A percentile compares a stretch with the other conserved stretches of the same genome.
Evolutionary conservation across 2,329 filamentous ascomycete genomes (phyloP).

Genomic region (Arthrobotrys pseudoclavata): DNA sequence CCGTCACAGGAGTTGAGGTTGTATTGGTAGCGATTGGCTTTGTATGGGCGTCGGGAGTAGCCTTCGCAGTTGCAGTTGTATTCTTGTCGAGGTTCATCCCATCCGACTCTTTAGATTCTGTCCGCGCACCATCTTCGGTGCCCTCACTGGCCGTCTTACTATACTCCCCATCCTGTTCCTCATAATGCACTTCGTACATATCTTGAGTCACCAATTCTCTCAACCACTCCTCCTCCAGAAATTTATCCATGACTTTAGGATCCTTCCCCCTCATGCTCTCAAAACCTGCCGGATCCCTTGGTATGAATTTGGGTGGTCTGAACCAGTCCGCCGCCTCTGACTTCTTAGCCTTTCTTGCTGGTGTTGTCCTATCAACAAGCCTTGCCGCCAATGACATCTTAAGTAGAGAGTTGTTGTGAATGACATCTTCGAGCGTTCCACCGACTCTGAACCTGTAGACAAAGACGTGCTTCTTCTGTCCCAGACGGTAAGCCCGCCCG

Average conservation of each 20-base stretch:
- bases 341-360: constrained; percentile 75
- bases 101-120: background rate
- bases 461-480: constrained; percentile 82
- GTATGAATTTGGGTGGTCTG: constrained; percentile 71
- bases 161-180: constrained; percentile 69
- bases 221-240: constrained; percentile 67
- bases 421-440: constrained; percentile 81
- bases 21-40: background rate
- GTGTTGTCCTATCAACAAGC: constrained; percentile 86
- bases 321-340: constrained; percentile 71
- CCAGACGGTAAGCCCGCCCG: constrained; percentile 86
- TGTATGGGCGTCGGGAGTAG: background rate
- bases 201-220: constrained; percentile 76
- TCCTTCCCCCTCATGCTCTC: constrained; percentile 73
- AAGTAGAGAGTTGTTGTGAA: constrained; percentile 82
- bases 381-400: constrained; percentile 83
- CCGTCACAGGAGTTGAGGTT: background rate
- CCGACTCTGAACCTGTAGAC: constrained; percentile 85
- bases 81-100: constrained; percentile 4
- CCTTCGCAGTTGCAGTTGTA: background rate
- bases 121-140: background rate
- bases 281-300: constrained; percentile 69
- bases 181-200: constrained; percentile 79
- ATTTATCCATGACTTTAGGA: constrained; percentile 72
- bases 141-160: background rate